phyloP scores from a whole-genome alignment of 306 rosid species.

The Dryas octopetala region DNA sequence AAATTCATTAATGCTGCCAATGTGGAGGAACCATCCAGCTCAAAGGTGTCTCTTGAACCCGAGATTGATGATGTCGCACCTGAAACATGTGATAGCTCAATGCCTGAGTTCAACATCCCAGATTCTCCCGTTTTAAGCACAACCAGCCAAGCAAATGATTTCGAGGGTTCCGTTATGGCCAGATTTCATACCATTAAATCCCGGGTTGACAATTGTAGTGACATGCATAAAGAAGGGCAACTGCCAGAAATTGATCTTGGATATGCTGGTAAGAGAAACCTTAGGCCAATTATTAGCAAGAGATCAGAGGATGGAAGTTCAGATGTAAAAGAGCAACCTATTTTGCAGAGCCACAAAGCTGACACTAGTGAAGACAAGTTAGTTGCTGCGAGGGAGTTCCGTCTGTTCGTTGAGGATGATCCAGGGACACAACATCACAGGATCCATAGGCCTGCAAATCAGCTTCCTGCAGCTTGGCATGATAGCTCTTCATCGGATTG shows the following conservation, averaged over 20 bases:
- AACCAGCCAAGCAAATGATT: slow-evolving; percentile 23
- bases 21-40: slow-evolving; percentile 10
- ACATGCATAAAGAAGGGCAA: slow-evolving; percentile 31
- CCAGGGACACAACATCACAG: slow-evolving; percentile 33
- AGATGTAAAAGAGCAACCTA: slow-evolving; percentile 25
- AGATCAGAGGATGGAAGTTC: slow-evolving; percentile 33
- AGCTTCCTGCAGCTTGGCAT: slow-evolving; percentile 32
- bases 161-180: slow-evolving; percentile 57
- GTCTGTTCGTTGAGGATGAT: slow-evolving; percentile 26
- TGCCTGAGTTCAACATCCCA: slow-evolving; percentile 20
- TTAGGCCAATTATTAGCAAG: slow-evolving; percentile 33
- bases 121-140: slow-evolving; percentile 33
- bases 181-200: slow-evolving; percentile 46
- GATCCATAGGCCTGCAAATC: slow-evolving; percentile 27
- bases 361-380: slow-evolving; percentile 25
- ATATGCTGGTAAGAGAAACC: slow-evolving; percentile 32
- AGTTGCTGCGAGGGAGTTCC: slow-evolving; percentile 30
- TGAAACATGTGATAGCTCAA: slow-evolving; percentile 27
- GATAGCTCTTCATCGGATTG: slow-evolving; percentile 70
- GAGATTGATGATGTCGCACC: background rate
- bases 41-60: slow-evolving; percentile 2
- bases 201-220: slow-evolving; percentile 36
- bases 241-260: slow-evolving; percentile 27
- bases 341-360: slow-evolving; percentile 27
- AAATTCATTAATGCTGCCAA: slow-evolving; percentile 13